Evolutionary conservation across 257 asterid genomes (phyloP).

Genomic region (Anisodus acutangulus): DNA sequence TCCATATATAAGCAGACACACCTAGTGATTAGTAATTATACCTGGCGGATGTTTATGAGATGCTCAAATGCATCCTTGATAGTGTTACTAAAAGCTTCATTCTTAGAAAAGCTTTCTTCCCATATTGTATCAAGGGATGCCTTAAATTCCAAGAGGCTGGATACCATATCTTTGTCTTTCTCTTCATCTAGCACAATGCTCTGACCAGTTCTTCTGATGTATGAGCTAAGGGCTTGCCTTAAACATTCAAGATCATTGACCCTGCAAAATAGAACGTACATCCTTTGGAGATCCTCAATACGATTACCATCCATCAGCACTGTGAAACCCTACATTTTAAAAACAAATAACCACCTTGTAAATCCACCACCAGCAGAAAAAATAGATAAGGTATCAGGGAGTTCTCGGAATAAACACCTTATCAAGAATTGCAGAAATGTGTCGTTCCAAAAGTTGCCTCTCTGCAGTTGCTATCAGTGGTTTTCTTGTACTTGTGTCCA

Average conservation of each 20-base stretch:
- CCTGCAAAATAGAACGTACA: conserved; percentile 72
- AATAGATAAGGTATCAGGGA: conserved; percentile 31
- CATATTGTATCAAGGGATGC: conserved; percentile 81
- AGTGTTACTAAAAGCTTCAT: conserved; percentile 88
- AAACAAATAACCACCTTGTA: conserved; percentile 6
- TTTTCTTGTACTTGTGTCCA: conserved; percentile 80
- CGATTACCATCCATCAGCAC: conserved; percentile 92
- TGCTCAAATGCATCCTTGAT: conserved; percentile 96
- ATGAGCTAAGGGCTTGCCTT: conserved; percentile 77
- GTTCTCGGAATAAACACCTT: conserved; percentile 53
- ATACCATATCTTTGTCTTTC: conserved; percentile 98
- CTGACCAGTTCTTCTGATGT: conserved; percentile 86
- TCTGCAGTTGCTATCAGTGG: conserved; percentile 88
- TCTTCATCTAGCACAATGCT: conserved; percentile 90
- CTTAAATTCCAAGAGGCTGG: conserved; percentile 83
- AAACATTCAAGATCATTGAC: conserved; percentile 82
- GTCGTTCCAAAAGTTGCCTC: conserved; percentile 81
- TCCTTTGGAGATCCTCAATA: conserved; percentile 83
- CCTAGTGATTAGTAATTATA: conserved; percentile 36
- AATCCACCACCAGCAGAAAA: conserved; percentile 23
- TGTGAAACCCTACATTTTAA: conserved; percentile 66
- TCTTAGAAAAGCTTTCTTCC: conserved; percentile 87
- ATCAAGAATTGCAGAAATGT: conserved; percentile 79
- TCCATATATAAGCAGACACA: neutral
- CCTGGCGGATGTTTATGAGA: conserved; percentile 96